Base-by-base conservation (phyloP, 306 rosid genomes). In the Boehmeria nivea region DNA sequence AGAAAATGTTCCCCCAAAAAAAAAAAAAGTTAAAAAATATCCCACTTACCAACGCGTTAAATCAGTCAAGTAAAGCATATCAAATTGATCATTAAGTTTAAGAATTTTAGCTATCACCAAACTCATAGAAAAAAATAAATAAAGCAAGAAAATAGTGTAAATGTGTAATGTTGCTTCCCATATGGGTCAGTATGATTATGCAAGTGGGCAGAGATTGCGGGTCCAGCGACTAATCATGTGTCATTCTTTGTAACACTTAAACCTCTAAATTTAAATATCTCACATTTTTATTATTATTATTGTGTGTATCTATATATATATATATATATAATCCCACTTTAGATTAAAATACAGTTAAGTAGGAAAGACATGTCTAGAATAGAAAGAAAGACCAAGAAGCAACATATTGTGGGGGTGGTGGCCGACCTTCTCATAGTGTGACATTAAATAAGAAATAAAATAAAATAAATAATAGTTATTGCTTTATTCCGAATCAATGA, bases 1-100 rank as follows among this genome's bases (percentile, higher is more conserved):
- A 69, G 67, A 76, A 75, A 65, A 44, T 76, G 76, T 77, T 43
- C 59, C 66, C 56, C 7, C 7, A 31, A 31, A 54, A 34, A 13
- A n/a, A 51, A 51, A 51, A 15, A 27, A 18, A 34, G 55, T 20
- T 51, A 46, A 18, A 53, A 54, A 61, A 65, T 73, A 72, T 76
- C 67, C 79, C 66, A 49, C 69, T 73, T 76, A 72, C 56, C 56
- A 54, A 51, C 48, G 76, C 73, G 66, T 54, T 65, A 72, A 72
- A 75, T 75, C 63, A 69, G 73, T 71, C 63, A 57, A 76, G 49
- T 55, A 63, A 79, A 69, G 76, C 36, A 24, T 38, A 53, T 43
- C 57, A 57, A 60, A 54, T 51, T 54, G 67, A 74, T 83, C 8
- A 70, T 82, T 70, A 64, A 61, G 76, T 72, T 70, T 64, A 31